phyloP scores from a whole-genome alignment of 1,284 basidiomycete species.

The Austroboletus niveus region DNA sequence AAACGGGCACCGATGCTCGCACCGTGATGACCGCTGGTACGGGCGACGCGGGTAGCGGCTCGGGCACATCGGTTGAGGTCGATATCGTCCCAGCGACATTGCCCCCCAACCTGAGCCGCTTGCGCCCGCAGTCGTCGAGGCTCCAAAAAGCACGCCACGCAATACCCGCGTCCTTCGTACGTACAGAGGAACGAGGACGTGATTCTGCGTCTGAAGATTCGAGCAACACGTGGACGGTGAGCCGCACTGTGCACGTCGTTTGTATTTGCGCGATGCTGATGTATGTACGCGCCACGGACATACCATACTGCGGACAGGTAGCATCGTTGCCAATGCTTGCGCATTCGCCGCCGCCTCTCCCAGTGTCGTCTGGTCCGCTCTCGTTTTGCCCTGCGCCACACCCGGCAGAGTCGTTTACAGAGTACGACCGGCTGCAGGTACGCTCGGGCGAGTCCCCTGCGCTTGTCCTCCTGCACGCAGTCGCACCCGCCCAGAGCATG shows the following conservation, averaged over 20 bases:
- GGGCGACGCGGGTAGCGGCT: too few species aligned
- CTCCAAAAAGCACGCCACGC: conserved; percentile 22
- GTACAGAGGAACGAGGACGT: neutral
- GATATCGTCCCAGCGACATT: neutral
- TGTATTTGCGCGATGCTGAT: neutral
- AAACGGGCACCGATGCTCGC: conserved; percentile 19
- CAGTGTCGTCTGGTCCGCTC: conserved; percentile 5
- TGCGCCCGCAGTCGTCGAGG: conserved; percentile 6
- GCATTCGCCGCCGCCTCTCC: neutral
- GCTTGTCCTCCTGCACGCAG: conserved; percentile 20
- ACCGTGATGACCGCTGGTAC: neutral
- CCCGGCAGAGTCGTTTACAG: conserved; percentile 29
- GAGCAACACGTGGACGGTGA: conserved; percentile 16
- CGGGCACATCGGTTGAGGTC: neutral
- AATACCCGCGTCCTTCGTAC: neutral
- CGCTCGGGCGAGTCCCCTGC: conserved; percentile 19
- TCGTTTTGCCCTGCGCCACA: conserved; percentile 27
- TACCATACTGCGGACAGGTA: conserved; percentile 2
- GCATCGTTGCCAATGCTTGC: neutral
- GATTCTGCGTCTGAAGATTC: conserved; percentile 12
- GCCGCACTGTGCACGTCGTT: neutral
- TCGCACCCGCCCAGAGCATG: conserved; percentile 19
- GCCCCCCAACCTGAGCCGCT: neutral
- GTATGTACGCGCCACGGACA: too few species aligned
- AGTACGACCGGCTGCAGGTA: conserved; percentile 28